Evolutionary conservation across 148 eudicot species (phyloP).

Genomic region (Rhododendron molle): DNA sequence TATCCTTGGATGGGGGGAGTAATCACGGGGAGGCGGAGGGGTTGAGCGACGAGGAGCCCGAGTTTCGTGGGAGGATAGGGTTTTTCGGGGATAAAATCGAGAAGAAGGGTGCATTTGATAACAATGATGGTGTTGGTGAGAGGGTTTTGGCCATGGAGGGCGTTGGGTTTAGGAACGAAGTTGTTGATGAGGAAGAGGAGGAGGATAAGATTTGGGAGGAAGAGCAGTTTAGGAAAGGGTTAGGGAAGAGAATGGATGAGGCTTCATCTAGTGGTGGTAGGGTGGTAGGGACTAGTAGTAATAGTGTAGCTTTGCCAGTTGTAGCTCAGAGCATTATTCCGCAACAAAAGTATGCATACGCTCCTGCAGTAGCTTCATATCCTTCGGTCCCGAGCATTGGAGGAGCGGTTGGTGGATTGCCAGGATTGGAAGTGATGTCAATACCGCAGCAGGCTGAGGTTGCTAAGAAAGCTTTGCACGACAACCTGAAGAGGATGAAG

Average conservation of each 20-base stretch:
- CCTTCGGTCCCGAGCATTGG: slow-evolving; percentile 44
- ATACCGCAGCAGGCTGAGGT: slow-evolving; percentile 77
- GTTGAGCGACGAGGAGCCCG: slow-evolving; percentile 95
- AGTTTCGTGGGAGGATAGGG: slow-evolving; percentile 75
- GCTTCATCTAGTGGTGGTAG: slow-evolving; percentile 37
- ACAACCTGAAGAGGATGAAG: slow-evolving; percentile 70
- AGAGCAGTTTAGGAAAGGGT: slow-evolving; percentile 83
- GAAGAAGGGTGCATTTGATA: slow-evolving; percentile 74
- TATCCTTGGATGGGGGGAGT: slow-evolving; percentile 77
- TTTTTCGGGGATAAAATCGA: slow-evolving; percentile 55
- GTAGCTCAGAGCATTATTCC: slow-evolving; percentile 35
- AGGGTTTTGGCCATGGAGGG: slow-evolving; percentile 8
- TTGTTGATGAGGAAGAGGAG: slow-evolving; percentile 71
- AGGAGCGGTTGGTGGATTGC: slow-evolving; percentile 43
- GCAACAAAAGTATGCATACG: slow-evolving; percentile 29
- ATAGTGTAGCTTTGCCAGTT: slow-evolving; percentile 19
- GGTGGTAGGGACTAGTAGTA: slow-evolving; percentile 20
- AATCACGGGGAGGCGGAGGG: slow-evolving; percentile 95
- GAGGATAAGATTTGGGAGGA: slow-evolving; percentile 95
- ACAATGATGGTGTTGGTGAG: slow-evolving; percentile 63
- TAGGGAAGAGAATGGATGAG: slow-evolving; percentile 90
- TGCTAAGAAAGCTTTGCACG: slow-evolving; percentile 73
- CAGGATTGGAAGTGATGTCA: slow-evolving; percentile 47
- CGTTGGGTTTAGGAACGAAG: slow-evolving; percentile 14
- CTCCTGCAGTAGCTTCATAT: slow-evolving; percentile 25